Conservation (phyloP, 805 yeast genomes). For the Nakazawaea peltata region DNA sequence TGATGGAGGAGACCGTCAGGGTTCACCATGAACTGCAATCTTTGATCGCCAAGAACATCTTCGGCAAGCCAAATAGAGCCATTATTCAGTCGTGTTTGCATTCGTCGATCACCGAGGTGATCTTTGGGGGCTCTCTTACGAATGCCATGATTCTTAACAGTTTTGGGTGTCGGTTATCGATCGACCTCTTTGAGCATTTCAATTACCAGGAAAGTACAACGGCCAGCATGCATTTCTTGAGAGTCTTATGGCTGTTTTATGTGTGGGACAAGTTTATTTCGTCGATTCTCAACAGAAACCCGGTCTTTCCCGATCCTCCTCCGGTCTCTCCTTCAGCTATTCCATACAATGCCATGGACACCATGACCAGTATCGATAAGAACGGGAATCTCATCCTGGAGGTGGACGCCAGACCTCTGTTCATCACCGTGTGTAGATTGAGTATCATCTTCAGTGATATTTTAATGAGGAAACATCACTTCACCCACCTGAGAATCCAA, state of each 20-base stretch:
- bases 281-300: slow-evolving; percentile 6
- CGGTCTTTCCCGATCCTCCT: slow-evolving; percentile 9
- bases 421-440: slow-evolving; percentile 9
- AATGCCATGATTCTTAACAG: slow-evolving; percentile 1
- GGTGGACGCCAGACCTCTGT: slow-evolving; percentile 10
- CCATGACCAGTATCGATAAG: slow-evolving; percentile 3
- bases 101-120: slow-evolving; percentile 5
- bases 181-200: slow-evolving; percentile 8
- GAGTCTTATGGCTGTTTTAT: slow-evolving; percentile 12
- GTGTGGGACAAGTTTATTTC: slow-evolving; percentile 13
- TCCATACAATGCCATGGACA: slow-evolving; percentile 9
- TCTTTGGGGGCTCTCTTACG: slow-evolving; percentile 2
- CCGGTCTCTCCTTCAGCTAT: slow-evolving; percentile 10
- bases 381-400: slow-evolving; percentile 3
- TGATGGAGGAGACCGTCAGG: neutral
- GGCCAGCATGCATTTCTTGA: slow-evolving; percentile 1
- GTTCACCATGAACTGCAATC: neutral
- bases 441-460: slow-evolving; percentile 10
- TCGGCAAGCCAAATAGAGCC: neutral
- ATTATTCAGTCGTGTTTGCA: slow-evolving; percentile 3
- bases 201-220: neutral
- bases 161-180: slow-evolving; percentile 3
- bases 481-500: slow-evolving; percentile 7
- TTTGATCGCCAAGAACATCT: slow-evolving; percentile 1
- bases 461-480: slow-evolving; percentile 5